Evolutionary conservation across 805 yeast species (phyloP).

Genomic region (Ogataea kodamae): DNA sequence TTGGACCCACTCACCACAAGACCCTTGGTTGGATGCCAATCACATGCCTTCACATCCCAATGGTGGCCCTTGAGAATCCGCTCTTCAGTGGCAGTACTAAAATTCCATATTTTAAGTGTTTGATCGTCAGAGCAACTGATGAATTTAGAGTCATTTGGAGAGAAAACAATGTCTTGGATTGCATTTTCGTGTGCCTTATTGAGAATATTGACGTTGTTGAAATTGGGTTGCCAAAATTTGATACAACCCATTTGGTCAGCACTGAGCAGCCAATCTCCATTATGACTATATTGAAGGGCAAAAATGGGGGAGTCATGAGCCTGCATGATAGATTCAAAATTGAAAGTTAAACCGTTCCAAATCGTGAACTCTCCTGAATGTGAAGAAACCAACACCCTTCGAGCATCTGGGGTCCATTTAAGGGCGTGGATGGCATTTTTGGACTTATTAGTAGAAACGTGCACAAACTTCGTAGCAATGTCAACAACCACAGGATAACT

Average conservation of each 20-base stretch:
- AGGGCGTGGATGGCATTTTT: constrained; percentile 86
- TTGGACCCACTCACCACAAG: constrained; percentile 90
- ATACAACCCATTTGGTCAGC: constrained; percentile 91
- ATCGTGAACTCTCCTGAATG: constrained; percentile 94
- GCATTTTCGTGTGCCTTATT: constrained; percentile 74
- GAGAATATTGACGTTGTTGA: constrained; percentile 86
- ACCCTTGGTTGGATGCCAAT: constrained; percentile 93
- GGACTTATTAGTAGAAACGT: constrained; percentile 85
- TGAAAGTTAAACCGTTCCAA: constrained; percentile 95
- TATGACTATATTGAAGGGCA: constrained; percentile 75
- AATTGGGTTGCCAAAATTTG: constrained; percentile 97
- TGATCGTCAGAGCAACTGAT: constrained; percentile 95
- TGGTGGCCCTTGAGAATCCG: constrained; percentile 83
- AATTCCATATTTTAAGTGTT: constrained; percentile 88
- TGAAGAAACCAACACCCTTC: constrained; percentile 83
- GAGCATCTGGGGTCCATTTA: constrained; percentile 97
- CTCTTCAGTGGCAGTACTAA: constrained; percentile 83
- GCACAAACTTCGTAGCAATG: constrained; percentile 77
- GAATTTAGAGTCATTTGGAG: constrained; percentile 87
- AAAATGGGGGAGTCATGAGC: constrained; percentile 93
- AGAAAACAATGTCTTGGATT: constrained; percentile 80
- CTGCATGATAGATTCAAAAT: constrained; percentile 96
- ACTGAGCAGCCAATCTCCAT: constrained; percentile 90
- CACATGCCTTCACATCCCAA: constrained; percentile 97
- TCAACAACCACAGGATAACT: constrained; percentile 52